Evolutionary conservation across 495 filamentous ascomycete species (phyloP).

Genomic region (Penicillium malachiteum): DNA sequence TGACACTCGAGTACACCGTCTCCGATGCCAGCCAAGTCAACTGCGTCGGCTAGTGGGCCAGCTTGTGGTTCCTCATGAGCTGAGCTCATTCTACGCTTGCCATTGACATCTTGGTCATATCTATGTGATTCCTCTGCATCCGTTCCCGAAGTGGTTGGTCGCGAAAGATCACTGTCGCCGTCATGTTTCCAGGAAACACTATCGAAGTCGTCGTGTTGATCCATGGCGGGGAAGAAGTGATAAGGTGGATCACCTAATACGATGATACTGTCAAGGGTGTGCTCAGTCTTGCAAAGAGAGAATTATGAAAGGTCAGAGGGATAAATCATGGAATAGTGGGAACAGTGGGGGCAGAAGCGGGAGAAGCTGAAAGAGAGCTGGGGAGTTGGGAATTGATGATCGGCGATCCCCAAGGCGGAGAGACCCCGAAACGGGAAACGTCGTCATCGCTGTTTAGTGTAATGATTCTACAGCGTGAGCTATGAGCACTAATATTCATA

Average conservation of each 20-base stretch:
- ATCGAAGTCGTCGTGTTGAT: slow-evolving; percentile 58
- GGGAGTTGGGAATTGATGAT: slow-evolving; percentile 26
- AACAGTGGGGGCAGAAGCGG: slow-evolving; percentile 11
- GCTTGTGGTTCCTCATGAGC: slow-evolving; percentile 50
- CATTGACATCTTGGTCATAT: slow-evolving; percentile 43
- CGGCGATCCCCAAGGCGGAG: slow-evolving; percentile 32
- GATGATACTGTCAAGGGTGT: neutral
- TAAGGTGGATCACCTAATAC: slow-evolving; percentile 18
- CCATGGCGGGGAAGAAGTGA: slow-evolving; percentile 37
- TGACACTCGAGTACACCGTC: slow-evolving; percentile 80
- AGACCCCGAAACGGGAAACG: slow-evolving; percentile 23
- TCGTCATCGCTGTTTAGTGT: slow-evolving; percentile 24
- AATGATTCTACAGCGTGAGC: neutral
- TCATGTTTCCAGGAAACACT: slow-evolving; percentile 59
- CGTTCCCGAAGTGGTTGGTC: slow-evolving; percentile 47
- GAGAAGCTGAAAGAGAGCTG: slow-evolving; percentile 13
- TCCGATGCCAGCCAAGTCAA: slow-evolving; percentile 66
- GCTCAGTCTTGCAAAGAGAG: neutral
- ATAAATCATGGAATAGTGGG: slow-evolving; percentile 3
- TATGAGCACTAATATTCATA: neutral
- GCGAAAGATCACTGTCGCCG: slow-evolving; percentile 49
- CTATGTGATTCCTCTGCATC: slow-evolving; percentile 37
- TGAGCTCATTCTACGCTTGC: slow-evolving; percentile 53
- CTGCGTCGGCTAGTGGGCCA: slow-evolving; percentile 53
- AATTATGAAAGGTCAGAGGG: neutral